These are phyloP conservation scores for Plasmopara viticola DNA, from an alignment of 352 stramenopile genomes.

Conservation along the genomic window DNA sequence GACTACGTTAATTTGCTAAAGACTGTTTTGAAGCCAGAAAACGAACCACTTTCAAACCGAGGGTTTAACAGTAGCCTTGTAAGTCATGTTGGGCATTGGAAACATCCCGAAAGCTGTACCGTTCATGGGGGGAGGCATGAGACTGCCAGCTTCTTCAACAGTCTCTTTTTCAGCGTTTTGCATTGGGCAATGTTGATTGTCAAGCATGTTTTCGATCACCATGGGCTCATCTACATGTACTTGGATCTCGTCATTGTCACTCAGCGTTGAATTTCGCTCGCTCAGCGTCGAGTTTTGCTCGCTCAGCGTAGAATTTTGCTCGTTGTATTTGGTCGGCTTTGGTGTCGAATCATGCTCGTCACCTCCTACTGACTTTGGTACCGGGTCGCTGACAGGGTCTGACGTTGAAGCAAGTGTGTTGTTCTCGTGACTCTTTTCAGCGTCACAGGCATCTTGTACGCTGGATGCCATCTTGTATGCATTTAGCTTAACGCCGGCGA, in stretches of 20 bases:
- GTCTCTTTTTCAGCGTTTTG: conserved; percentile 4
- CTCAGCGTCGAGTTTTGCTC: conserved; percentile 8
- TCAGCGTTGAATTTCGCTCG: conserved; percentile 4
- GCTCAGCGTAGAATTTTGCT: conserved; percentile 9
- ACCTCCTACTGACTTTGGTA: conserved; percentile 3
- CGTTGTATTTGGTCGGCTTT: conserved; percentile 5
- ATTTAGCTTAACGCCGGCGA: conserved; percentile 19
- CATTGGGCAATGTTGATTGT: neutral
- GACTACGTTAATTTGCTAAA: neutral
- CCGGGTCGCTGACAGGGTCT: conserved; percentile 1
- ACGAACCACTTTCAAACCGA: too few species aligned
- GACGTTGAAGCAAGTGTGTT: neutral
- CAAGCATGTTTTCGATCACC: conserved; percentile 6
- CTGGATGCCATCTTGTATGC: conserved; percentile 12
- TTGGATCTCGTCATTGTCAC: conserved; percentile 8
- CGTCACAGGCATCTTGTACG: conserved; percentile 9
- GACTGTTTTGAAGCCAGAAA: too few species aligned
- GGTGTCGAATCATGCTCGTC: conserved; percentile 7
- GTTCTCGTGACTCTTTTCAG: conserved; percentile 4
- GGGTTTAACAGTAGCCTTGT: conserved; percentile 12
- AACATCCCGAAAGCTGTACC: conserved; percentile 7
- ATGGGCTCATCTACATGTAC: conserved; percentile 4
- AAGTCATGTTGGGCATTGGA: conserved; percentile 23
- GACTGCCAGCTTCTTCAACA: conserved; percentile 3
- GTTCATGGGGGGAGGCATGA: conserved; percentile 18